These are phyloP conservation scores for Termitomyces eurrhizus DNA, from an alignment of 768 basidiomycete genomes.

Conservation along the genomic window DNA sequence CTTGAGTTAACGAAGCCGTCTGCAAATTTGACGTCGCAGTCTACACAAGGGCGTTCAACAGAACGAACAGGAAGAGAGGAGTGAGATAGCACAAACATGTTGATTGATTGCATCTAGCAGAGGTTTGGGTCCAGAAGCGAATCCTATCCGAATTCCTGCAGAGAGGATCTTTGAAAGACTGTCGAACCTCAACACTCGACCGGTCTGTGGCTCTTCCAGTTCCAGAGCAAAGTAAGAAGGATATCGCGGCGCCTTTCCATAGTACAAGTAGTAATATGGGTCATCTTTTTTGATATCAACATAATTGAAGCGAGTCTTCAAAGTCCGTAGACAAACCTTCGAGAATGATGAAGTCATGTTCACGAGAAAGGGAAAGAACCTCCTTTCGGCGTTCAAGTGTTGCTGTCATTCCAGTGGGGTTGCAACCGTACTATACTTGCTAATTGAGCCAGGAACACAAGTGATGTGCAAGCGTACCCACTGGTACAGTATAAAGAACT, in stretches of 20 bases:
- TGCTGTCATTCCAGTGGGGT: constrained; percentile 78
- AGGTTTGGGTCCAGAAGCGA: constrained; percentile 63
- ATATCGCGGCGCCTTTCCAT: constrained; percentile 53
- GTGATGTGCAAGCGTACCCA: constrained; percentile 26
- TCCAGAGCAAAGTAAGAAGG: constrained; percentile 82
- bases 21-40: constrained; percentile 55
- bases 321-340: constrained; percentile 50
- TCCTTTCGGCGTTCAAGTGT: constrained; percentile 61
- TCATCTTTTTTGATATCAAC: constrained; percentile 46
- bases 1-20: constrained; percentile 54
- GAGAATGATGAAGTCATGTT: constrained; percentile 74
- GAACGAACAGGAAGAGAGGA: background rate
- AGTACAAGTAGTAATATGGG: constrained; percentile 75
- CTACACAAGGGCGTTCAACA: background rate
- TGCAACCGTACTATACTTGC: constrained; percentile 67
- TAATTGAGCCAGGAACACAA: background rate
- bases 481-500: constrained; percentile 74
- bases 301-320: background rate
- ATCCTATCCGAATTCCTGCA: constrained; percentile 74
- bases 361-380: constrained; percentile 61
- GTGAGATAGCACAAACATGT: constrained; percentile 40
- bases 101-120: constrained; percentile 64
- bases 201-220: constrained; percentile 52
- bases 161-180: constrained; percentile 79
- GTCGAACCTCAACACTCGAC: constrained; percentile 81